phyloP scores from a whole-genome alignment of 2,329 filamentous ascomycete genomes.

The Neonectria coccinea region DNA sequence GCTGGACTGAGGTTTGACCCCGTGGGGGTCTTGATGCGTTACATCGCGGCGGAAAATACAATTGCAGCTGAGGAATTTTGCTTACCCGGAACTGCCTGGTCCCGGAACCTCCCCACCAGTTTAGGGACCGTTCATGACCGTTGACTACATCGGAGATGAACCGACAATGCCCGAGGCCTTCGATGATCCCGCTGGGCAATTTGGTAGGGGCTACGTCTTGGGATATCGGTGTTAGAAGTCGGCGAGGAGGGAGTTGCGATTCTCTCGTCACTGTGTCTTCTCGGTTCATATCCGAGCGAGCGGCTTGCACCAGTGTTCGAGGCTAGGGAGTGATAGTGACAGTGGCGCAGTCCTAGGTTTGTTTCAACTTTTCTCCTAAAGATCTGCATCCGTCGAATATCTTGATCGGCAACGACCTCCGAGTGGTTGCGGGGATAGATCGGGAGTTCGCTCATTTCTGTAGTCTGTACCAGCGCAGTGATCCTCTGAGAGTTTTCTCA shows the following conservation, averaged over 20 bases:
- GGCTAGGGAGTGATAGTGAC: slow-evolving; percentile 2
- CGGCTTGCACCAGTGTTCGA: neutral
- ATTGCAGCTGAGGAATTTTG: neutral
- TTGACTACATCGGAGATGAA: neutral
- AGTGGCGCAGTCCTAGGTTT: slow-evolving; percentile 12
- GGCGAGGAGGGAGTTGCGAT: neutral
- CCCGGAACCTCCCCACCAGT: neutral
- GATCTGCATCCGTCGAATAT: slow-evolving; percentile 48
- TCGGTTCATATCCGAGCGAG: neutral
- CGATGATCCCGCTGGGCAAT: neutral
- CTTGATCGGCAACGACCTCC: slow-evolving; percentile 43
- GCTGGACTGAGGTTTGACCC: neutral
- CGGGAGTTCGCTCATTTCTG: neutral
- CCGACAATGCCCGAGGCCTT: neutral
- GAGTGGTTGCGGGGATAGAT: slow-evolving; percentile 33
- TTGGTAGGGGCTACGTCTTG: neutral
- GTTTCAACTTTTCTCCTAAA: slow-evolving; percentile 40
- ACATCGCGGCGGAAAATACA: neutral
- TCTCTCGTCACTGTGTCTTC: neutral
- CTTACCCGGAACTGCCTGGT: neutral
- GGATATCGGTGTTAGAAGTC: neutral
- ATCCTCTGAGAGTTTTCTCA: no score
- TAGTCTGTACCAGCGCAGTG: neutral
- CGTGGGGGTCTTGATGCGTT: neutral
- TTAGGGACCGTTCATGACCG: neutral